These are phyloP conservation scores for Dillenia suffruticosa DNA, from an alignment of 164 flowering plant species.

Conservation along the genomic window DNA sequence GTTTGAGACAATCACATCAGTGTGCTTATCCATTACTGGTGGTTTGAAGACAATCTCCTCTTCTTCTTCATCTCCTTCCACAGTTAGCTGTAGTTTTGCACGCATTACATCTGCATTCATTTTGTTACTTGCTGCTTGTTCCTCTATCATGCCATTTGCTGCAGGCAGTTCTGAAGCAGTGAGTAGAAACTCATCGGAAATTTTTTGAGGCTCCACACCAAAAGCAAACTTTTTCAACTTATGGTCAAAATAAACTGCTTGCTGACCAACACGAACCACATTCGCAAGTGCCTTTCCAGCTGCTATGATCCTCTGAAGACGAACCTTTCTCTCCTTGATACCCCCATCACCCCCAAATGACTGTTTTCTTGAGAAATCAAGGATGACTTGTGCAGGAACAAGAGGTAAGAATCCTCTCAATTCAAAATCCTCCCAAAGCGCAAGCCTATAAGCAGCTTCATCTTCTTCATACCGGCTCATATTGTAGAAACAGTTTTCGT, in stretches of 20 bases:
- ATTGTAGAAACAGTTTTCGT: conserved; percentile 64
- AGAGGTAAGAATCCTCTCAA: conserved; percentile 92
- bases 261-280: conserved; percentile 50
- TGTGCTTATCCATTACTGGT: conserved; percentile 45
- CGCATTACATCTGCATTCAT: conserved; percentile 15
- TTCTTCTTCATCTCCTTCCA: conserved; percentile 81
- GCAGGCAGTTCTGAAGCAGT: conserved; percentile 11
- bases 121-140: conserved; percentile 19
- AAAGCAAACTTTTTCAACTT: conserved; percentile 53
- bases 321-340: conserved; percentile 54
- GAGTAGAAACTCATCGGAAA: conserved; percentile 25
- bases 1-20: conserved; percentile 24
- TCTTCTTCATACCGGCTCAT: conserved; percentile 78
- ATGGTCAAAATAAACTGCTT: conserved; percentile 52
- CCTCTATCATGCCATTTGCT: conserved; percentile 22
- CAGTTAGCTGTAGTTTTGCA: conserved; percentile 20
- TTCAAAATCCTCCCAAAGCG: conserved; percentile 89
- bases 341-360: conserved; percentile 55
- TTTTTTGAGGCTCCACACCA: conserved; percentile 48
- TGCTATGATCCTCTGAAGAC: conserved; percentile 73
- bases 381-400: conserved; percentile 70
- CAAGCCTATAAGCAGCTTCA: conserved; percentile 73
- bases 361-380: conserved; percentile 80
- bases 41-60: conserved; percentile 94
- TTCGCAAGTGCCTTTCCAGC: conserved; percentile 78